phyloP scores from a whole-genome alignment of 78 protist genomes.

The Monosiga brevicollis region DNA sequence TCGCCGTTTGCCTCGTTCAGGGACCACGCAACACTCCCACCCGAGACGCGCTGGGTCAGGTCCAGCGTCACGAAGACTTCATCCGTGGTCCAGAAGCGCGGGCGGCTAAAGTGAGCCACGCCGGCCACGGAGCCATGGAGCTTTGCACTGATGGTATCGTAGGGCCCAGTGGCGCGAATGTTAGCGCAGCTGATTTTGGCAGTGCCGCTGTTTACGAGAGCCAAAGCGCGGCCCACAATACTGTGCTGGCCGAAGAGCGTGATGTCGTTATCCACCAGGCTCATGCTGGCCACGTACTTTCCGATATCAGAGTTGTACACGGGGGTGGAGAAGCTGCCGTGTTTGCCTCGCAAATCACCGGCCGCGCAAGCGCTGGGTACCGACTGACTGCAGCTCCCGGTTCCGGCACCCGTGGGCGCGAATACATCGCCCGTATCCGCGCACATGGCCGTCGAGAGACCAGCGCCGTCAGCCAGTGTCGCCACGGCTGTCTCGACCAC shows the following conservation, averaged over 20 bases:
- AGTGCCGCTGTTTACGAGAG: too few species aligned
- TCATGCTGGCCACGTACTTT: too few species aligned
- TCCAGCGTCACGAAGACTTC: too few species aligned
- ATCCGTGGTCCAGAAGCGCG: too few species aligned
- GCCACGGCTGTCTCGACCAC: not conserved
- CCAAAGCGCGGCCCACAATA: not conserved
- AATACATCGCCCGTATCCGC: not conserved
- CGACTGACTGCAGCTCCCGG: not conserved
- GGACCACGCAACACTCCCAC: too few species aligned
- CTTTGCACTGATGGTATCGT: too few species aligned
- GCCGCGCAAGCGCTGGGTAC: not conserved
- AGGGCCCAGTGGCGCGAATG: too few species aligned
- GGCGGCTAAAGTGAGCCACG: too few species aligned
- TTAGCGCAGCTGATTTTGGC: too few species aligned
- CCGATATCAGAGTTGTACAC: not conserved
- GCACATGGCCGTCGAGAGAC: not conserved
- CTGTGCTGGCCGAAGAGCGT: not conserved
- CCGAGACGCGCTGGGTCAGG: too few species aligned
- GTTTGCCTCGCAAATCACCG: not conserved
- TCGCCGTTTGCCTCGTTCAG: too few species aligned
- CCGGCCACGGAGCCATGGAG: too few species aligned
- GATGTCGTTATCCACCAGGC: not conserved
- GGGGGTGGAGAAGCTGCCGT: not conserved
- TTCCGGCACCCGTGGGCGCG: not conserved
- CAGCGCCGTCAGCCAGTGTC: not conserved